These are phyloP conservation scores for Paspalum vaginatum DNA, from an alignment of 176 grass and related monocot species.

Conservation along the genomic window DNA sequence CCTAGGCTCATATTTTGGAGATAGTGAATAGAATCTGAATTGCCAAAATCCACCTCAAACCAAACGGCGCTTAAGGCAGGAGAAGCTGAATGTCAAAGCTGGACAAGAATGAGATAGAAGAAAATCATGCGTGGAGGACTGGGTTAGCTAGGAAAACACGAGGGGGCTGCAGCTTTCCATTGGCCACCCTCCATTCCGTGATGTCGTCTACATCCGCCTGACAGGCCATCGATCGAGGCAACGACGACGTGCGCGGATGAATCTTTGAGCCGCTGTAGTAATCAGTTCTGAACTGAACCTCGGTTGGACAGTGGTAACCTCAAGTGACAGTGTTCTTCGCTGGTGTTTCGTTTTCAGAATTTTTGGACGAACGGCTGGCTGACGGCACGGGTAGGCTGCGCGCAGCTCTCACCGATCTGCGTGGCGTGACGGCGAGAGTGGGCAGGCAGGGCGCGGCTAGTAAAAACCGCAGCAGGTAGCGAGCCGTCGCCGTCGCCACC, in stretches of 20 bases:
- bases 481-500: slow-evolving; percentile 23
- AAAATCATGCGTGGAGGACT: too few relatives aligned
- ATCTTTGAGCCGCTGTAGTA: neutral
- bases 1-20: too few relatives aligned
- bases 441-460: neutral
- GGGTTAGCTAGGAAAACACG: too few relatives aligned
- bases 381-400: neutral
- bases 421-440: slow-evolving; percentile 4
- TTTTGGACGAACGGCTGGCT: neutral
- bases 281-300: neutral
- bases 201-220: slow-evolving; percentile 3
- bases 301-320: neutral
- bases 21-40: too few relatives aligned
- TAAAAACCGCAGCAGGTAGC: slow-evolving; percentile 23
- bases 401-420: neutral
- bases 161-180: neutral
- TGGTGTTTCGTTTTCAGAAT: neutral
- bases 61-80: too few relatives aligned
- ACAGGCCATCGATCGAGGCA: neutral
- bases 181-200: neutral
- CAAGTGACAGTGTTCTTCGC: neutral
- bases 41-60: too few relatives aligned
- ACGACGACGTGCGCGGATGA: neutral
- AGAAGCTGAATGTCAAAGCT: too few relatives aligned
- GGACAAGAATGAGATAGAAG: too few relatives aligned